These are phyloP conservation scores for Beta lomatogona DNA, from an alignment of 179 eudicot genomes.

Conservation along the genomic window DNA sequence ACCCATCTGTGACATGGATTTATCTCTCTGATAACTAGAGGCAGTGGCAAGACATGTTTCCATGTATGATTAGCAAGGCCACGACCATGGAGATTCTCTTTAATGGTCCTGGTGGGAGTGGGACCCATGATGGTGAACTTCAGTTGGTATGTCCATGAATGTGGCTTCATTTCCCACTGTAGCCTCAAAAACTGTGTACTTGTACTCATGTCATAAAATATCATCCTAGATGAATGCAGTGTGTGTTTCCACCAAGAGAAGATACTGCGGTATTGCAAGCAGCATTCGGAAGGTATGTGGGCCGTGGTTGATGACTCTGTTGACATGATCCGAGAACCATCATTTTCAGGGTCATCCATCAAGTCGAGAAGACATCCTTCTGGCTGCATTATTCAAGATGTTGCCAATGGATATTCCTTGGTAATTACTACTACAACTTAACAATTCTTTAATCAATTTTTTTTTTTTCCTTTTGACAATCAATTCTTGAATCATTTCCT, in stretches of 20 bases:
- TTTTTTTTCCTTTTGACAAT: too few relatives aligned
- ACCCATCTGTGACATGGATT: not conserved
- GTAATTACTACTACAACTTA: too few relatives aligned
- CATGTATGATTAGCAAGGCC: constrained; percentile 52
- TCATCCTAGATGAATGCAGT: constrained; percentile 65
- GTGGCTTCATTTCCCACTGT: not conserved
- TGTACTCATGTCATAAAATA: constrained; percentile 13
- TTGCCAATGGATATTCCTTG: too few relatives aligned
- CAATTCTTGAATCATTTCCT: too few relatives aligned
- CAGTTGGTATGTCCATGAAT: constrained; percentile 53
- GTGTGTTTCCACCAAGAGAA: constrained; percentile 34
- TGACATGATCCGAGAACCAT: too few relatives aligned
- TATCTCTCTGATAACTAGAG: constrained; percentile 37
- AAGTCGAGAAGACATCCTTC: too few relatives aligned
- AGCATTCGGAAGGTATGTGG: too few relatives aligned
- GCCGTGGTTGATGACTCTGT: too few relatives aligned
- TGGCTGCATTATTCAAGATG: too few relatives aligned
- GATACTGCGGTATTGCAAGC: too few relatives aligned
- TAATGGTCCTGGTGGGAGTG: constrained; percentile 40
- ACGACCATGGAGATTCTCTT: constrained; percentile 46
- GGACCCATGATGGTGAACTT: constrained; percentile 57
- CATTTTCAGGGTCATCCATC: too few relatives aligned
- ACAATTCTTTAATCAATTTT: too few relatives aligned
- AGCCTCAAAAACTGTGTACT: not conserved
- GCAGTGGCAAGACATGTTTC: constrained; percentile 66